Evolutionary conservation across 2,329 filamentous ascomycete species (phyloP).

Genomic region (Colletotrichum eleusines): DNA sequence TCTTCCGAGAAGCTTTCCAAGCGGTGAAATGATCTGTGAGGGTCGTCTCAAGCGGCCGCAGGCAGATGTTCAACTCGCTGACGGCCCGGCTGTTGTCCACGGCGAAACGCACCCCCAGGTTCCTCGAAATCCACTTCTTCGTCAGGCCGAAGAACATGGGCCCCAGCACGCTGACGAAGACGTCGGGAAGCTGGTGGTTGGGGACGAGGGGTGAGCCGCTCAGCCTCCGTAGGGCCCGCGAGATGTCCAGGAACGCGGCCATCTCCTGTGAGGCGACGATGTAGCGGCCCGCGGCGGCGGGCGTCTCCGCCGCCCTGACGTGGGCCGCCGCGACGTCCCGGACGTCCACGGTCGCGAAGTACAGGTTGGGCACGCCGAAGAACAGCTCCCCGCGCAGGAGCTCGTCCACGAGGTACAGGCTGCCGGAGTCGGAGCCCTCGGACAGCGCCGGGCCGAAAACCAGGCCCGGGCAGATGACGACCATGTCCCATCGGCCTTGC

Average conservation of each 20-base stretch:
- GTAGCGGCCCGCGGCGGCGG: slow-evolving; percentile 26
- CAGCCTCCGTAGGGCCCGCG: not conserved
- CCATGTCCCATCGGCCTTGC: slow-evolving; percentile 47
- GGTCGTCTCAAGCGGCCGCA: not conserved
- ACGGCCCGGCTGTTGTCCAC: not conserved
- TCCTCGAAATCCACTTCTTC: not conserved
- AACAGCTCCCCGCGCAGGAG: slow-evolving; percentile 44
- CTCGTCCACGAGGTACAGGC: slow-evolving; percentile 46
- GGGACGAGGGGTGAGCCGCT: not conserved
- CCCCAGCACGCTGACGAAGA: not conserved
- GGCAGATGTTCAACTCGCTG: not conserved
- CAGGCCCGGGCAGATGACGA: slow-evolving; percentile 46
- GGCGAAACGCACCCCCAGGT: not conserved
- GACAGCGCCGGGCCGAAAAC: slow-evolving; percentile 46
- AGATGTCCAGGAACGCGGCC: not conserved
- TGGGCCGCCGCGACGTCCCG: slow-evolving; percentile 42
- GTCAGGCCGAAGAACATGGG: slow-evolving; percentile 2
- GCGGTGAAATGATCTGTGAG: not conserved
- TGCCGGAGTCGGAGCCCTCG: slow-evolving; percentile 45
- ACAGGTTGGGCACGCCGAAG: slow-evolving; percentile 45
- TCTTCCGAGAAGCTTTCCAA: not conserved
- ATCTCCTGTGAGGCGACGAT: slow-evolving; percentile 5
- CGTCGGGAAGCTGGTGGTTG: not conserved
- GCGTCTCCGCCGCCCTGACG: slow-evolving; percentile 30
- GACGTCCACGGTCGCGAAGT: slow-evolving; percentile 42